Conservation (phyloP, 2,329 filamentous ascomycete species). For the Pseudopithomyces chartarum region DNA sequence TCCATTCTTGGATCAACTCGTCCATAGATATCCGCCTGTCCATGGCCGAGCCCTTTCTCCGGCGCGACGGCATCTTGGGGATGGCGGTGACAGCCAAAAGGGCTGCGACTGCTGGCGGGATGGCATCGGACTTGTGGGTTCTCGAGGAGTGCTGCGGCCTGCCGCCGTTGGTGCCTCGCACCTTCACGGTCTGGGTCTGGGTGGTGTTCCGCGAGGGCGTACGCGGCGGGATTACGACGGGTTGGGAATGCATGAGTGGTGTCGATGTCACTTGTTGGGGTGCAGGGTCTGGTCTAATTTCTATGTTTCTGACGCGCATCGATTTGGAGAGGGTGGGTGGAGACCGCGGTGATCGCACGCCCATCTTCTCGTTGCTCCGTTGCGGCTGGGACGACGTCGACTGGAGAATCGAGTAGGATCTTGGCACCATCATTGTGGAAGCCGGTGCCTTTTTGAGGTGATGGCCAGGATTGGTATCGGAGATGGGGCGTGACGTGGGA, state of each 20-base stretch:
- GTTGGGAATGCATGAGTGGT: slow-evolving; percentile 44
- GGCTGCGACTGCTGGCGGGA: slow-evolving; percentile 62
- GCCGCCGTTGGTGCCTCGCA: slow-evolving; percentile 36
- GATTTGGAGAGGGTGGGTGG: slow-evolving; percentile 15
- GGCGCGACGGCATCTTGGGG: slow-evolving; percentile 54
- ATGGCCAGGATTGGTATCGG: background rate
- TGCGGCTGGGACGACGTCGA: slow-evolving; percentile 40
- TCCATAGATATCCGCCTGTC: slow-evolving; percentile 58
- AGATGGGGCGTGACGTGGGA: slow-evolving; percentile 35
- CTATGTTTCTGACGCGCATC: slow-evolving; percentile 18
- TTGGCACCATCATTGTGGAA: slow-evolving; percentile 52
- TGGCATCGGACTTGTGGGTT: slow-evolving; percentile 49
- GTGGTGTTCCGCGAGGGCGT: slow-evolving; percentile 29
- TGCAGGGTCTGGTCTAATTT: slow-evolving; percentile 15
- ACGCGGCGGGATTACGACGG: slow-evolving; percentile 49
- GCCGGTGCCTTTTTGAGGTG: slow-evolving; percentile 28
- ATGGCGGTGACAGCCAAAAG: slow-evolving; percentile 65
- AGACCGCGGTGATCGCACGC: slow-evolving; percentile 27
- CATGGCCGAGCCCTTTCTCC: slow-evolving; percentile 48
- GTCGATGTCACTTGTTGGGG: slow-evolving; percentile 18
- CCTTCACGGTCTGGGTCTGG: slow-evolving; percentile 36
- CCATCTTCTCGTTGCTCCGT: slow-evolving; percentile 36
- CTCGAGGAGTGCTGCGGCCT: slow-evolving; percentile 29
- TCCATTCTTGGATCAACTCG: slow-evolving; percentile 61
- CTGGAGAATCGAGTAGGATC: slow-evolving; percentile 49